Conservation (phyloP, 176 grass and related monocot genomes). For the Oryza coarctata region DNA sequence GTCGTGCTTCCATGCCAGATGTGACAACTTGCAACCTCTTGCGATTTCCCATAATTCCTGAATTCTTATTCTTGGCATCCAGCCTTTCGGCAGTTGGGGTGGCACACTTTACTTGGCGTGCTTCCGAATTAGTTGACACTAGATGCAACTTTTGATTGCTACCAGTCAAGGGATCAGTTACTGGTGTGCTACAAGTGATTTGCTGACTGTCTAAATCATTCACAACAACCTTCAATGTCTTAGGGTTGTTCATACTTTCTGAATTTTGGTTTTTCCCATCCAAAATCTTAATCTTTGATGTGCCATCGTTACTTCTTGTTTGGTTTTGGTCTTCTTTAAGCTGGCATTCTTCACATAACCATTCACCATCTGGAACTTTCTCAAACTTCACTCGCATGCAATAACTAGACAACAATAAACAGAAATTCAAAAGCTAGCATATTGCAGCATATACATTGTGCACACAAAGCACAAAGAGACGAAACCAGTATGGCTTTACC, state of each 20-base stretch:
- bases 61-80: conserved; percentile 44
- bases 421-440: conserved; percentile 36
- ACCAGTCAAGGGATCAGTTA: conserved; percentile 29
- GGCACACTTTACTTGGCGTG: conserved; percentile 22
- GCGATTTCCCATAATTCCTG: conserved; percentile 30
- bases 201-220: conserved; percentile 32
- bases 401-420: conserved; percentile 62
- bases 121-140: conserved; percentile 28
- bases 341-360: conserved; percentile 97
- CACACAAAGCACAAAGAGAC: conserved; percentile 3
- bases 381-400: conserved; percentile 94
- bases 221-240: conserved; percentile 37
- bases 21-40: conserved; percentile 44
- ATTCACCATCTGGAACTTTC: conserved; percentile 86
- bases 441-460: neutral
- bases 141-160: conserved; percentile 36
- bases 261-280: conserved; percentile 47
- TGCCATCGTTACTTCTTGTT: conserved; percentile 24
- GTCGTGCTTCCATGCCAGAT: conserved; percentile 28
- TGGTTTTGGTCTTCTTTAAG: conserved; percentile 53
- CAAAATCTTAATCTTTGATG: neutral
- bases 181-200: conserved; percentile 25
- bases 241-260: conserved; percentile 40
- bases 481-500: neutral
- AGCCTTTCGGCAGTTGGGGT: conserved; percentile 39